phyloP scores from a whole-genome alignment of 768 basidiomycete species.

The Kwoniella heveanensis region DNA sequence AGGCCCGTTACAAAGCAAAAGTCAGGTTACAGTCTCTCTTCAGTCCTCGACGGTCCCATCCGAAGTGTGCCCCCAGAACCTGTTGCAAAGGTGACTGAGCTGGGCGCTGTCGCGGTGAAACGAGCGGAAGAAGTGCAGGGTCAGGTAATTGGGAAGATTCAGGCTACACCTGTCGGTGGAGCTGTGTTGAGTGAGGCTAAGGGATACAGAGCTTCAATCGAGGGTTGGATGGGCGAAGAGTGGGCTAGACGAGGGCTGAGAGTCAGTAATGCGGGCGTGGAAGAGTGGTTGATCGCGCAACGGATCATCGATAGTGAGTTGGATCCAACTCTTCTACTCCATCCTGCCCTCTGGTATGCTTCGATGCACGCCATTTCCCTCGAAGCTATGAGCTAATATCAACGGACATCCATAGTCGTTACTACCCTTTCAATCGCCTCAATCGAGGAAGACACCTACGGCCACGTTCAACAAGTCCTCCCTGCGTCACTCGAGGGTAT shows the following conservation, averaged over 20 bases:
- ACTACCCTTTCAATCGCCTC: conserved; percentile 46
- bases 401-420: conserved; percentile 30
- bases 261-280: conserved; percentile 8
- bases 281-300: conserved; percentile 16
- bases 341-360: too few relatives aligned
- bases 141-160: conserved; percentile 32
- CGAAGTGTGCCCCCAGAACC: conserved; percentile 24
- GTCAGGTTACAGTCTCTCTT: conserved; percentile 25
- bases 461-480: conserved; percentile 50
- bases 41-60: conserved; percentile 39
- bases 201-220: conserved; percentile 21
- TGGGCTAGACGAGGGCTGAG: conserved; percentile 35
- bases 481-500: conserved; percentile 49
- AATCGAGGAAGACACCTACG: conserved; percentile 51
- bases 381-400: too few relatives aligned
- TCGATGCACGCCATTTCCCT: too few relatives aligned
- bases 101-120: conserved; percentile 13
- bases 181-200: conserved; percentile 28
- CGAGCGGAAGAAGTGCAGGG: conserved; percentile 27
- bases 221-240: conserved; percentile 35
- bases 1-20: conserved; percentile 28
- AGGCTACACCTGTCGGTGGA: conserved; percentile 25
- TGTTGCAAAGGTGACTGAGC: conserved; percentile 23
- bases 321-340: too few relatives aligned
- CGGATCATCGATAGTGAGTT: conserved; percentile 41